Conservation (phyloP, 495 filamentous ascomycete genomes). For the Talaromyces wortmannii region DNA sequence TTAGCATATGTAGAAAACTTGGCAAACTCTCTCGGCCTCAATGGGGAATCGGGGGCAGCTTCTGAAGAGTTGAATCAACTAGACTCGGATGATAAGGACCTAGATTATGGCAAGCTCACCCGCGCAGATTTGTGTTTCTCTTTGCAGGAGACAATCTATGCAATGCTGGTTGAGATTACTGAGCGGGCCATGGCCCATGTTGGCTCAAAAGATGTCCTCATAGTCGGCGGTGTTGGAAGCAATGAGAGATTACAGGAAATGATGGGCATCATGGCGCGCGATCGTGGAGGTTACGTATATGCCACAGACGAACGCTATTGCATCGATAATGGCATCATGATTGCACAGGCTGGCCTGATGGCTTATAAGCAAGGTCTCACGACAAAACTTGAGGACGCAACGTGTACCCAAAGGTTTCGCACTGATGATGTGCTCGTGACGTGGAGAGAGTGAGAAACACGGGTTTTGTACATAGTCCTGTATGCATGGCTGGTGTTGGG, state of each 20-base stretch:
- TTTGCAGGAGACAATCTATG: conserved; percentile 88
- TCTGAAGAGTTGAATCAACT: conserved; percentile 28
- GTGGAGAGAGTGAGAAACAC: conserved; percentile 61
- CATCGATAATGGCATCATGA: conserved; percentile 99
- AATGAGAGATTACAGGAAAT: conserved; percentile 95
- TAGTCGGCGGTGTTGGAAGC: conserved; percentile 97
- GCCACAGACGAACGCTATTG: conserved; percentile 96
- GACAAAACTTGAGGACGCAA: conserved; percentile 72
- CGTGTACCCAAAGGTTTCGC: conserved; percentile 89
- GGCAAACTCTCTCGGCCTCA: conserved; percentile 53
- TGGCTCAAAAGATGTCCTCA: conserved; percentile 79
- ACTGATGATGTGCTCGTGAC: conserved; percentile 91
- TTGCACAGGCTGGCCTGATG: conserved; percentile 89
- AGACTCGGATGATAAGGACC: conserved; percentile 10
- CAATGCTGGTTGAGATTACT: conserved; percentile 98
- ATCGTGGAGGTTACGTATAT: conserved; percentile 83
- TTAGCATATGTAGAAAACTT: conserved; percentile 73
- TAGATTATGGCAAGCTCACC: conserved; percentile 48
- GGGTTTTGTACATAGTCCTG: background rate
- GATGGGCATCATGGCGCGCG: conserved; percentile 95
- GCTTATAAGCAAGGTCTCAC: conserved; percentile 73
- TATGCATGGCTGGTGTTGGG: background rate
- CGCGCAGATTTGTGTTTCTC: conserved; percentile 89
- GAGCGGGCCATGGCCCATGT: conserved; percentile 98
- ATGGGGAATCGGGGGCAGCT: conserved; percentile 27